A percentile compares a stretch with the other conserved stretches of the same genome.
Conservation (phyloP, 352 stramenopile species). For the Phytophthora sojae region DNA sequence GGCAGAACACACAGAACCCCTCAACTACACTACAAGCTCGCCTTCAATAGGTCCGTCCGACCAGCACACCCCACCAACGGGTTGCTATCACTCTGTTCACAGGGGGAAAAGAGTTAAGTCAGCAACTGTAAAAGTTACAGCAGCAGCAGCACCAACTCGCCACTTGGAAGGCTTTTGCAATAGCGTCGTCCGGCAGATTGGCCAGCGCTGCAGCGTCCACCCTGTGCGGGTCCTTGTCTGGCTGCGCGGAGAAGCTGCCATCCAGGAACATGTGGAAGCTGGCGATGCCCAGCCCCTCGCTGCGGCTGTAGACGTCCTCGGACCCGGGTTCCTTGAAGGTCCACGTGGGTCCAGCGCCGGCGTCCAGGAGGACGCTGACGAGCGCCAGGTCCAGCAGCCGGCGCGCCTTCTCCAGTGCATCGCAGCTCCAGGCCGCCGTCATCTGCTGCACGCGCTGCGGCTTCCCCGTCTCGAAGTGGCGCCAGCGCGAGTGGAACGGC, state of each 20-base stretch:
- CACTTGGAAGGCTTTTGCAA: constrained; percentile 86
- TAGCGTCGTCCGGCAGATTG: constrained; percentile 62
- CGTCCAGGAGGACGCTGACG: constrained; percentile 84
- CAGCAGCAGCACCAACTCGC: constrained; percentile 28
- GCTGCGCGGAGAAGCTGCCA: constrained; percentile 74
- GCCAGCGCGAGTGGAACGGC: constrained; percentile 82
- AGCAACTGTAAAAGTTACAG: too few relatives aligned
- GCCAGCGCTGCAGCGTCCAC: constrained; percentile 71
- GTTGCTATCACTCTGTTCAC: constrained; percentile 53
- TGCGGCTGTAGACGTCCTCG: constrained; percentile 72
- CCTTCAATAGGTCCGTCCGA: constrained; percentile 77
- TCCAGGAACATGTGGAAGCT: constrained; percentile 88
- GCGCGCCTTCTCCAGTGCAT: constrained; percentile 60
- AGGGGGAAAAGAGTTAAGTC: too few relatives aligned
- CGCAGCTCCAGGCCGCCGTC: constrained; percentile 57
- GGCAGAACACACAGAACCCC: neutral
- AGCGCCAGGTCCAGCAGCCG: constrained; percentile 80
- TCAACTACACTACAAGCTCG: constrained; percentile 3
- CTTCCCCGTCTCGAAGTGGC: constrained; percentile 86
- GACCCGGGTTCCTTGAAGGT: constrained; percentile 76
- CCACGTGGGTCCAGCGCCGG: constrained; percentile 74
- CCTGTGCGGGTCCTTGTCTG: constrained; percentile 44
- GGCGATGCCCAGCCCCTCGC: constrained; percentile 83
- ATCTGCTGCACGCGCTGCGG: constrained; percentile 62
- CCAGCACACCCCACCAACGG: constrained; percentile 82